These are phyloP conservation scores for Pisolithus sp. DNA, from an alignment of 768 basidiomycete species.

Conservation along the genomic window DNA sequence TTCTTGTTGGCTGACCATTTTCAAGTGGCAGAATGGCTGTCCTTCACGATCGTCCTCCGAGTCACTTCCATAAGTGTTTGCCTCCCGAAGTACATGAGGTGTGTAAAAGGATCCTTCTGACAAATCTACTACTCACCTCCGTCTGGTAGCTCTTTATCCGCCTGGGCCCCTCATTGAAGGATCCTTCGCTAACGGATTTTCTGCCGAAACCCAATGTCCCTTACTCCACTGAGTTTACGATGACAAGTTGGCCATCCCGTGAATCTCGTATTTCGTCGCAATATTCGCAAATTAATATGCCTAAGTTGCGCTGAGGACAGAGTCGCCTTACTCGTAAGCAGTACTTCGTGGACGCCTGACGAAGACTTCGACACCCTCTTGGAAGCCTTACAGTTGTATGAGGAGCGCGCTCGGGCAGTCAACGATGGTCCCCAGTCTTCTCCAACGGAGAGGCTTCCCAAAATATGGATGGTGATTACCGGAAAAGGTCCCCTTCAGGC, in stretches of 20 bases:
- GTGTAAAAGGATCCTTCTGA: background rate
- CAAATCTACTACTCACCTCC: background rate
- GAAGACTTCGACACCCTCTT: slow-evolving; percentile 89
- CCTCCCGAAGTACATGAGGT: slow-evolving; percentile 76
- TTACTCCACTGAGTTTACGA: slow-evolving; percentile 61
- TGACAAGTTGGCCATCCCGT: slow-evolving; percentile 19
- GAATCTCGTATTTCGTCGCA: slow-evolving; percentile 22
- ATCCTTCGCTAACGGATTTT: slow-evolving; percentile 38
- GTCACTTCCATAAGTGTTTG: slow-evolving; percentile 68
- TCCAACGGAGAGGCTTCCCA: slow-evolving; percentile 46
- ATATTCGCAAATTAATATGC: slow-evolving; percentile 25
- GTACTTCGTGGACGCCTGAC: slow-evolving; percentile 96
- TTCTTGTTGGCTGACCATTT: background rate
- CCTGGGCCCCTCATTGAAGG: slow-evolving; percentile 34
- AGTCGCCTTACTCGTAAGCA: slow-evolving; percentile 82
- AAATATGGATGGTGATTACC: slow-evolving; percentile 77
- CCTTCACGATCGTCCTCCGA: slow-evolving; percentile 86
- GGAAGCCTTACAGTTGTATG: slow-evolving; percentile 65
- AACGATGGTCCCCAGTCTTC: slow-evolving; percentile 5
- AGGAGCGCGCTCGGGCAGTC: slow-evolving; percentile 43
- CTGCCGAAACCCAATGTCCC: slow-evolving; percentile 45
- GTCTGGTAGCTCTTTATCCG: slow-evolving; percentile 43
- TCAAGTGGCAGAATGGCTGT: slow-evolving; percentile 72
- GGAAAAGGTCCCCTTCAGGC: slow-evolving; percentile 81
- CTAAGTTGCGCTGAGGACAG: slow-evolving; percentile 60